These are phyloP conservation scores for Glarea lozoyensis DNA, from an alignment of 495 filamentous ascomycete species.

Conservation along the genomic window DNA sequence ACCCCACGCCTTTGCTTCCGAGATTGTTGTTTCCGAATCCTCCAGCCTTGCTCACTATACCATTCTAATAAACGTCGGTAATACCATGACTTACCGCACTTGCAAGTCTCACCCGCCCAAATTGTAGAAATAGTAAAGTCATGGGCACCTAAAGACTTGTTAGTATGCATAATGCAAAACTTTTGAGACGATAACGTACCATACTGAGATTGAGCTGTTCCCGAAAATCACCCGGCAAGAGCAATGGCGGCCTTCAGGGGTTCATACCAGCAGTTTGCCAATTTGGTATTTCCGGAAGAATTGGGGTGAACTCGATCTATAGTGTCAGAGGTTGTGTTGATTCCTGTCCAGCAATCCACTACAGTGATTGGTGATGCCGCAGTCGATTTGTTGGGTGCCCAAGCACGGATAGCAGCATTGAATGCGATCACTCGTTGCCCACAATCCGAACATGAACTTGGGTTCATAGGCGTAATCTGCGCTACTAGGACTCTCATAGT, in stretches of 20 bases:
- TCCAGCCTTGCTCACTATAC: not conserved
- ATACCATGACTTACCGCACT: not conserved
- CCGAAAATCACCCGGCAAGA: not conserved
- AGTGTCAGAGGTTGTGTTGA: slow-evolving; percentile 23
- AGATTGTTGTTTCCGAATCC: not conserved
- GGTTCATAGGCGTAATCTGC: slow-evolving; percentile 37
- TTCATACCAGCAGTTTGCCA: slow-evolving; percentile 29
- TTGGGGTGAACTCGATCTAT: slow-evolving; percentile 39
- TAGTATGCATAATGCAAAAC: not conserved
- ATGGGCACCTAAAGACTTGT: not conserved
- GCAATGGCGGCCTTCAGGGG: slow-evolving; percentile 1
- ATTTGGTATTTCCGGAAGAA: slow-evolving; percentile 27
- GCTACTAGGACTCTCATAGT: slow-evolving; percentile 35
- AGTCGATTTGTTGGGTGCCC: slow-evolving; percentile 28
- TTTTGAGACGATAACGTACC: not conserved
- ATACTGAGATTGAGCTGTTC: not conserved
- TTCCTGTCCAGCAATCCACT: slow-evolving; percentile 36
- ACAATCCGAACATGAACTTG: slow-evolving; percentile 24
- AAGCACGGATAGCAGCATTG: slow-evolving; percentile 30
- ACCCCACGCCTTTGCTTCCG: too few species aligned
- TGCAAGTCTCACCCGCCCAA: not conserved
- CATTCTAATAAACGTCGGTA: not conserved
- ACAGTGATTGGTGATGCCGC: slow-evolving; percentile 30
- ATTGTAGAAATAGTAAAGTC: not conserved
- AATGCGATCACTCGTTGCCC: slow-evolving; percentile 22